Conservation (phyloP, 2,329 filamentous ascomycete genomes). For the Fusarium sp. region DNA sequence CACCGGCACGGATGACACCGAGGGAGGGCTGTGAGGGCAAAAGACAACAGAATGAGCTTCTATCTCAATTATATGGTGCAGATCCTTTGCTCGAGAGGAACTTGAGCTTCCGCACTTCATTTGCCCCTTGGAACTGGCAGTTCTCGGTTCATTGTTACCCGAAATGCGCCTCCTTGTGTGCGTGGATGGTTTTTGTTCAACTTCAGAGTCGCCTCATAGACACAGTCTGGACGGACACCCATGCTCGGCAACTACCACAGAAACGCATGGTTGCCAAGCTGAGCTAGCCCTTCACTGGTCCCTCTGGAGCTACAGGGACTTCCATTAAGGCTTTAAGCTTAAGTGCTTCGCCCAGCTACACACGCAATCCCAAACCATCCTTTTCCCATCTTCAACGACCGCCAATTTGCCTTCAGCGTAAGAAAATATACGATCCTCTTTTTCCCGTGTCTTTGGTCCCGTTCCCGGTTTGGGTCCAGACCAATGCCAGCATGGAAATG, state of each 20-base stretch:
- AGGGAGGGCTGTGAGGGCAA: no score
- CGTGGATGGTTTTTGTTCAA: not conserved
- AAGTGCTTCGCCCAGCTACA: conserved; percentile 39
- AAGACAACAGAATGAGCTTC: no score
- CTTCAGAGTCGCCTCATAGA: not conserved
- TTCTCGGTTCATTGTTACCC: conserved; percentile 8
- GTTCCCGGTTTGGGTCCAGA: not conserved
- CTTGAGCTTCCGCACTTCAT: not conserved
- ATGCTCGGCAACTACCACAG: not conserved
- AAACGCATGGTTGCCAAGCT: conserved; percentile 28
- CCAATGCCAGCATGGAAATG: conserved; percentile 16
- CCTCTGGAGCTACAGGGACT: conserved; percentile 24
- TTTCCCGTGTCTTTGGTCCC: not conserved
- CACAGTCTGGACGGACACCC: conserved; percentile 1
- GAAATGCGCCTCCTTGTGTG: conserved; percentile 25
- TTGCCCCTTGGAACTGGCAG: not conserved
- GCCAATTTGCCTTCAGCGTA: conserved; percentile 5
- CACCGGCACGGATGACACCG: no score
- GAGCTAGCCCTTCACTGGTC: conserved; percentile 13
- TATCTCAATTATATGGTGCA: no score
- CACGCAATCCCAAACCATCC: conserved; percentile 30
- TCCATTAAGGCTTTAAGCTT: conserved; percentile 42
- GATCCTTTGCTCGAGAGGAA: no score
- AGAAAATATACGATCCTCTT: not conserved
- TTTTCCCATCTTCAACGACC: conserved; percentile 4